Evolutionary conservation across 805 yeast genomes (phyloP).

Genomic region (Allodekkera sacchari): DNA sequence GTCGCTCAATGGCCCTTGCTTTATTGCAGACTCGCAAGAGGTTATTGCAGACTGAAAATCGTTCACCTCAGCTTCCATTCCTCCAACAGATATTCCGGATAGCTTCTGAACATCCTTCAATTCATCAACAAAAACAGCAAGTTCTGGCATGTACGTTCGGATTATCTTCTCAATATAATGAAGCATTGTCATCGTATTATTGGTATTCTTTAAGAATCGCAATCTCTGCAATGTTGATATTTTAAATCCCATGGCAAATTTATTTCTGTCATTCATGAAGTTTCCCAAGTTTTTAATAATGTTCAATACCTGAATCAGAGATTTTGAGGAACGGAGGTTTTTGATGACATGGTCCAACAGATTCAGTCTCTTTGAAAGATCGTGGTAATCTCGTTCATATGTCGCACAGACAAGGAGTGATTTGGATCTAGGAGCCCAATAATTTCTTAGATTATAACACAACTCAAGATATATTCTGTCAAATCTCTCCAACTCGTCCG

Average conservation of each 20-base stretch:
- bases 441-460: slow-evolving; percentile 57
- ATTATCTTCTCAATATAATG: slow-evolving; percentile 67
- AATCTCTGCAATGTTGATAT: slow-evolving; percentile 61
- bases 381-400: slow-evolving; percentile 60
- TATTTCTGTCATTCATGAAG: slow-evolving; percentile 66
- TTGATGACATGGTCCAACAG: slow-evolving; percentile 52
- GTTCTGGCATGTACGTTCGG: slow-evolving; percentile 58
- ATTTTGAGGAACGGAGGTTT: slow-evolving; percentile 41
- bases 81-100: slow-evolving; percentile 56
- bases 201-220: slow-evolving; percentile 63
- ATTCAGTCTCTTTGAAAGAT: slow-evolving; percentile 46
- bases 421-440: slow-evolving; percentile 68
- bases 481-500: slow-evolving; percentile 52
- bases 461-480: slow-evolving; percentile 64
- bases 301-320: slow-evolving; percentile 50
- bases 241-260: slow-evolving; percentile 63
- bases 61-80: slow-evolving; percentile 47
- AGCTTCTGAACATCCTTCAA: slow-evolving; percentile 43
- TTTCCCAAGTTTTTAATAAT: slow-evolving; percentile 70
- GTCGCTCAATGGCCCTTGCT: slow-evolving; percentile 59
- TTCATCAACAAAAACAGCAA: slow-evolving; percentile 54
- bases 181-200: slow-evolving; percentile 60
- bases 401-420: slow-evolving; percentile 47
- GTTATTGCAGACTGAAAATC: slow-evolving; percentile 44
- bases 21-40: slow-evolving; percentile 45